Percentiles rank a stretch among this genome's conserved stretches.
Evolutionary conservation across 108 stramenopile genomes (phyloP).

Genomic region (Cyclostephanos invisitatus): DNA sequence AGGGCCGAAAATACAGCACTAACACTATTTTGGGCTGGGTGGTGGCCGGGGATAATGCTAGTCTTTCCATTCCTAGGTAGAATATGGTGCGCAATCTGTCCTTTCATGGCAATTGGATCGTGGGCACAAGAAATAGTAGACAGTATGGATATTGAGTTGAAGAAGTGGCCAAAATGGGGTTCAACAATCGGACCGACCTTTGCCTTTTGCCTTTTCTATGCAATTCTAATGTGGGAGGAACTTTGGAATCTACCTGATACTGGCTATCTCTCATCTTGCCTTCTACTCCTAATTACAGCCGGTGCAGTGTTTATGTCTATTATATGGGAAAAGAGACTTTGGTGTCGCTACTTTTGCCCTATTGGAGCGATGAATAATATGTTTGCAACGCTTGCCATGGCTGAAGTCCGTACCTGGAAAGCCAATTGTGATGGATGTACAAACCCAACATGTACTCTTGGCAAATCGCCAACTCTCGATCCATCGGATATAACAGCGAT

Average conservation of each 20-base stretch:
- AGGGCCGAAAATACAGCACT: slow-evolving; percentile 43
- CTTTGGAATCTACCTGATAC: slow-evolving; percentile 41
- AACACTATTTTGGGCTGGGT: slow-evolving; percentile 51
- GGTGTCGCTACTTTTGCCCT: slow-evolving; percentile 45
- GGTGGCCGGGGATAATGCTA: slow-evolving; percentile 52
- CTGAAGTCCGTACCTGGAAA: slow-evolving; percentile 40
- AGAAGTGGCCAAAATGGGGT: slow-evolving; percentile 47
- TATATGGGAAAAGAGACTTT: slow-evolving; percentile 31
- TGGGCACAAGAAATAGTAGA: slow-evolving; percentile 27
- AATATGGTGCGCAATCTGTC: slow-evolving; percentile 47
- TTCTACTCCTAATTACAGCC: slow-evolving; percentile 42
- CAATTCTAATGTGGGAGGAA: slow-evolving; percentile 49
- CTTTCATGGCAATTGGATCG: slow-evolving; percentile 49
- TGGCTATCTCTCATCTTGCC: slow-evolving; percentile 28
- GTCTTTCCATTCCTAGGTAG: slow-evolving; percentile 43
- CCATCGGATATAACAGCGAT: slow-evolving; percentile 29
- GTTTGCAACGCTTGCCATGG: slow-evolving; percentile 38
- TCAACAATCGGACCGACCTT: slow-evolving; percentile 29
- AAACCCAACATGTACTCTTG: slow-evolving; percentile 20
- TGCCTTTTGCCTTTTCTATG: slow-evolving; percentile 45
- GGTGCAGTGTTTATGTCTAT: slow-evolving; percentile 41
- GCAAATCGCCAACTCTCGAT: slow-evolving; percentile 27
- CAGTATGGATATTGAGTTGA: slow-evolving; percentile 34
- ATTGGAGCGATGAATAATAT: slow-evolving; percentile 46
- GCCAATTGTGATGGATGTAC: slow-evolving; percentile 45